Evolutionary conservation across 2,329 filamentous ascomycete species (phyloP).

Genomic region (Beauveria australis): DNA sequence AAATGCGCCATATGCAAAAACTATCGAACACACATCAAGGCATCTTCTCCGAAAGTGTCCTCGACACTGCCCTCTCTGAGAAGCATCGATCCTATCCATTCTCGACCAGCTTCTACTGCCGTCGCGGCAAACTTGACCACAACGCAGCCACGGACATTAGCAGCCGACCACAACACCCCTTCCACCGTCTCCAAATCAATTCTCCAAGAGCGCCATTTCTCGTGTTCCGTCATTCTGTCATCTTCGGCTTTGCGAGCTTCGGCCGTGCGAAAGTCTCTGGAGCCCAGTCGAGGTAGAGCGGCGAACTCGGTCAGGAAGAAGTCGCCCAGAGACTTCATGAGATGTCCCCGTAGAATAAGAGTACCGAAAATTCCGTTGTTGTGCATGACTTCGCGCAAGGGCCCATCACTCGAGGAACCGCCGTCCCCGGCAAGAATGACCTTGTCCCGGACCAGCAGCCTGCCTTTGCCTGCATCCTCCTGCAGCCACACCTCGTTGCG

Average conservation of each 20-base stretch:
- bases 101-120: constrained; percentile 70
- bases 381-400: constrained; percentile 58
- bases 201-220: constrained; percentile 47
- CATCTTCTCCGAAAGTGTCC: constrained; percentile 68
- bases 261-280: constrained; percentile 61
- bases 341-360: constrained; percentile 67
- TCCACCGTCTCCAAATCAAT: constrained; percentile 49
- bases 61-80: constrained; percentile 64
- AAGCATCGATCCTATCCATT: constrained; percentile 73
- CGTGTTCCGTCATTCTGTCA: constrained; percentile 29
- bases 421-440: constrained; percentile 60
- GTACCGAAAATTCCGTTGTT: constrained; percentile 74
- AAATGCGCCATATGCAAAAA: neutral
- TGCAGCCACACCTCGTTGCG: constrained; percentile 76
- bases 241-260: constrained; percentile 36
- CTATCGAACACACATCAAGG: constrained; percentile 65
- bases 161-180: constrained; percentile 73
- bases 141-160: constrained; percentile 71
- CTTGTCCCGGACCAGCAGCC: constrained; percentile 77
- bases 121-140: constrained; percentile 85
- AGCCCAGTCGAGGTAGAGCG: constrained; percentile 71
- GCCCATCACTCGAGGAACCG: constrained; percentile 29
- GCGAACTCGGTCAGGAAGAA: constrained; percentile 78
- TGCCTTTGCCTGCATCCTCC: constrained; percentile 29
- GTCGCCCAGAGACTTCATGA: constrained; percentile 55